Evolutionary conservation across 306 rosid species (phyloP).

Genomic region (Dalbergia cochinchinensis): DNA sequence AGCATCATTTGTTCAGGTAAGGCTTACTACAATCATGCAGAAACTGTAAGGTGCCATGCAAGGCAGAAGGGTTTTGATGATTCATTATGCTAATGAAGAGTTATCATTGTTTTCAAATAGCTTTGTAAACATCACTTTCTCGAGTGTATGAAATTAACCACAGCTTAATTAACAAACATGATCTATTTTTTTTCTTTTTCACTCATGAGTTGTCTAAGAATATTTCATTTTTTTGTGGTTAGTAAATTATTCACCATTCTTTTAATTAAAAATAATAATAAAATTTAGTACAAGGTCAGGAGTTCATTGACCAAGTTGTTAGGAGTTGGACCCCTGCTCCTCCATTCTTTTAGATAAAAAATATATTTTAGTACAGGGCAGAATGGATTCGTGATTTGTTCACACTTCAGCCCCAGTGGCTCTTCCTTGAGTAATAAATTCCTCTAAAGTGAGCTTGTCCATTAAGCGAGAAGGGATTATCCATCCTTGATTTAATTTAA

Average conservation of each 20-base stretch:
- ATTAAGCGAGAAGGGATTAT: too few relatives aligned
- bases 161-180: slow-evolving; percentile 12
- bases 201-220: not conserved
- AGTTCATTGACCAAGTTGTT: not conserved
- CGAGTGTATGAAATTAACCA: not conserved
- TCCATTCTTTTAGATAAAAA: not conserved
- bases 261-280: too few relatives aligned
- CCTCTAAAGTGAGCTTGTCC: too few relatives aligned
- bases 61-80: slow-evolving; percentile 6
- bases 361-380: not conserved
- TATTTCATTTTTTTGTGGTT: not conserved
- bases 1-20: slow-evolving; percentile 88
- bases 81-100: slow-evolving; percentile 1
- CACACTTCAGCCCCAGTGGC: too few relatives aligned
- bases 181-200: not conserved
- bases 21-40: slow-evolving; percentile 10
- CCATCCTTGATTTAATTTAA: too few relatives aligned
- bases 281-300: not conserved
- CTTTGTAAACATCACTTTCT: not conserved
- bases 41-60: not conserved
- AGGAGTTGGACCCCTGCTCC: not conserved
- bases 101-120: slow-evolving; percentile 19
- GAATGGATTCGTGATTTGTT: too few relatives aligned
- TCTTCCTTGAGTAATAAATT: too few relatives aligned
- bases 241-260: slow-evolving; percentile 2